Evolutionary conservation across 2,329 filamentous ascomycete genomes (phyloP).

Genomic region (Fusarium pilosicola): DNA sequence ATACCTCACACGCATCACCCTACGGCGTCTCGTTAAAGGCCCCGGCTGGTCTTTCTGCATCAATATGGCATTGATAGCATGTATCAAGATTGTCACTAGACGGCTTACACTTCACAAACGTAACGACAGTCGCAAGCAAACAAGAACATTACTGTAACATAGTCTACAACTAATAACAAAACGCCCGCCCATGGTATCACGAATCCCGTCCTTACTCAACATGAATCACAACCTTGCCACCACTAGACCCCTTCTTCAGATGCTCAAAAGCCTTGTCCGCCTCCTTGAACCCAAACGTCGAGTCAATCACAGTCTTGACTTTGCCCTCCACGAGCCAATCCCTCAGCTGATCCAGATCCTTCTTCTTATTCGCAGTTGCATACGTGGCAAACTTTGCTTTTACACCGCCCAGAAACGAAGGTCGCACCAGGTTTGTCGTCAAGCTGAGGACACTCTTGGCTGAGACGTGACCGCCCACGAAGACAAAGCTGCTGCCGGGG

Average conservation of each 20-base stretch:
- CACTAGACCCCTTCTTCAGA: conserved; percentile 66
- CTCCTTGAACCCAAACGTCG: conserved; percentile 65
- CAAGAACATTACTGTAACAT: not conserved
- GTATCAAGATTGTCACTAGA: not conserved
- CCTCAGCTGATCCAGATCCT: conserved; percentile 61
- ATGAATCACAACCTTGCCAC: conserved; percentile 67
- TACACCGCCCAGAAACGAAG: conserved; percentile 52
- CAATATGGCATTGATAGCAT: not conserved
- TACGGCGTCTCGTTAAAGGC: not conserved
- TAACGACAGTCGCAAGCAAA: not conserved
- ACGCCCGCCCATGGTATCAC: conserved; percentile 7
- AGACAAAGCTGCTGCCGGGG: conserved; percentile 59
- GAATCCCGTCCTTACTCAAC: conserved; percentile 14
- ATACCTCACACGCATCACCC: not conserved
- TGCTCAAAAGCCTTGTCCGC: conserved; percentile 65
- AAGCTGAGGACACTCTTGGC: conserved; percentile 40
- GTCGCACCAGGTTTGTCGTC: conserved; percentile 41
- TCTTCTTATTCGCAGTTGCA: conserved; percentile 52
- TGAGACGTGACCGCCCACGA: conserved; percentile 57
- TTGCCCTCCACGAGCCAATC: conserved; percentile 68
- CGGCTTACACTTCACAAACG: not conserved
- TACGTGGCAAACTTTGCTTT: conserved; percentile 56
- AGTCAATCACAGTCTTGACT: conserved; percentile 65
- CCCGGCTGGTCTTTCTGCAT: not conserved
- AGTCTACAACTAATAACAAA: not conserved